Base-by-base conservation (phyloP, 1,284 basidiomycete genomes). In the Cryptococcus depauperatus region DNA sequence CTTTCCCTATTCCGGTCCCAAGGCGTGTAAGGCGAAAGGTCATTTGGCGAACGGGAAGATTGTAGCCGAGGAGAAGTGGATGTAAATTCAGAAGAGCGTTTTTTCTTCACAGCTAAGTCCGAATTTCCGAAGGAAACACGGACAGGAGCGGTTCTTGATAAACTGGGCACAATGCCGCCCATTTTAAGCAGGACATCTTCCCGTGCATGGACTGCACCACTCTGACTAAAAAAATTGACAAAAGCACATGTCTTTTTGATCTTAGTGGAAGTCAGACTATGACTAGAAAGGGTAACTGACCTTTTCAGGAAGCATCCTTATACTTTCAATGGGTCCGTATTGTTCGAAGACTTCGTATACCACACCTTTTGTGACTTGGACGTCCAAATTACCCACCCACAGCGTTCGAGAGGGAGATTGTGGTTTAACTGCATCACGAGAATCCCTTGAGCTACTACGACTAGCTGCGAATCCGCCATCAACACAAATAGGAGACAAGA, bases 91-190 rank as follows among this genome's bases (percentile, higher is more conserved):
- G n/a, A n/a, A 10, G 29, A 14, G 25, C 35, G 21, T 35, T 35
- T 26, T 50, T 44, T 14, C 47, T 48, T 5, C 55, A 43, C 8
- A 58, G 55, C 40, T 61, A 88, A 89, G 61, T 95, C 90, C 2
- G 90, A 89, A 70, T 97, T 97, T 33, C 93, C 93, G 63, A 93
- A 98, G 4, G 93, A 93, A 58, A 98, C 91, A 37, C 92, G 83
- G 42, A 98, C 91, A 1, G 87, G 86, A 61, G 90, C 87, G 11
- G 87, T 88, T 56, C 88, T 89, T 9, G 85, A 84, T 78, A 91
- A 85, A 44, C 87, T 84, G 3, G 73, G 54, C 54, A 96, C 88
- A 54, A 91, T 86, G 4, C 92, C 92, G 30, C 88, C 88, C 32
- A 96, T 79, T 27, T 92, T 82, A 63, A 92, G 93, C 41, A 95